Base-by-base conservation (phyloP, 2,329 filamentous ascomycete species). In the Penicillium sp. region DNA sequence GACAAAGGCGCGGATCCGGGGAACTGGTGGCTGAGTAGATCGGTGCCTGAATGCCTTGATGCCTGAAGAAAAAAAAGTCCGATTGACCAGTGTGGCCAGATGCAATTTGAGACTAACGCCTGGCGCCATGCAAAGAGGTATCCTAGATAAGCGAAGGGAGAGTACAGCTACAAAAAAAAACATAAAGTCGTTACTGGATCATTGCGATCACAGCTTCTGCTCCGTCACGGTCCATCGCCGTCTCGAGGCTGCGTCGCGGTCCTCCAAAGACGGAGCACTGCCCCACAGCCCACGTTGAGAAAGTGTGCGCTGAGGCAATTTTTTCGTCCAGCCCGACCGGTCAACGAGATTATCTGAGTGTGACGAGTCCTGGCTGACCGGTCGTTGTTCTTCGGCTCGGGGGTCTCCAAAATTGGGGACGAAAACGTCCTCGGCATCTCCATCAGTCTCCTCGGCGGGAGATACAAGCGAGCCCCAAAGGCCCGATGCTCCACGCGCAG, bases 141-240 rank as follows among this genome's bases (percentile, higher is more conserved):
- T 68, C 62, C 51, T 62, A 49, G 35, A 63, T 11, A 28, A 56
- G 28, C 22, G 6, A 28, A 55, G 16, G 26, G 38, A 35, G 13
- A 33, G 22, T 48, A 26, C 49, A 60, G 52, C 45, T 52, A 11
- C 51, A 46, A 30, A 33, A 30, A 33, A 45, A 35, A 38, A 28
- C 37, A 37, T 45, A 43, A 46, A 14, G 22, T 51, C 30, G 19
- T 57, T 28, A 54, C 25, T 30, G 37, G 54, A 25, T 42, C 16
- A 37, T 40, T 51, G 35, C 6, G 28, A 3, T 68, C 62, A 69
- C 49, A 70, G 43, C 38, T 70, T 68, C 49, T 68, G 70, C 60
- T 79, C 76, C 8, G 74, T 68, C 52, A 79, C 69, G 2, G 76
- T 78, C 76, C 76, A 79, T 55, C 76, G 73, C 51, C 76, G 72